A percentile compares a stretch with the other conserved stretches of the same genome.
Evolutionary conservation across 2,329 filamentous ascomycete genomes (phyloP).

Genomic region (Aspergillus tamarii): DNA sequence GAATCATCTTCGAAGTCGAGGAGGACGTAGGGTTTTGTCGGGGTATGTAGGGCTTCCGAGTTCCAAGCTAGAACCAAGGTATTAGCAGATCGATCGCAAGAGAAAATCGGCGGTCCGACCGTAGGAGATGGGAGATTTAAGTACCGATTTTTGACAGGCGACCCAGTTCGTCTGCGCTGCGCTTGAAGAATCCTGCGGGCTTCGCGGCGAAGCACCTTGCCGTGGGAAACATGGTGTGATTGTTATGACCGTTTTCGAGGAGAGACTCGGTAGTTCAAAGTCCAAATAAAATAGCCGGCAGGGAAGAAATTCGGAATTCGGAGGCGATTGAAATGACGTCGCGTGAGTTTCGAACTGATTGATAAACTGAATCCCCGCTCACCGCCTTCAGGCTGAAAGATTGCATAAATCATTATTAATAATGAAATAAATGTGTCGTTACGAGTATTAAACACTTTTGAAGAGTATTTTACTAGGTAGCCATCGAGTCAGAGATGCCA

Average conservation of each 20-base stretch:
- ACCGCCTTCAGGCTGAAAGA: background rate
- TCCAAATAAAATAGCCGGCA: background rate
- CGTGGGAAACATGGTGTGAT: conserved; percentile 43
- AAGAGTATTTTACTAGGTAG: too few relatives aligned
- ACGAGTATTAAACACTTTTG: too few relatives aligned
- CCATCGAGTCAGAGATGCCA: too few relatives aligned
- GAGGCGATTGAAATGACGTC: background rate
- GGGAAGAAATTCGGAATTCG: background rate
- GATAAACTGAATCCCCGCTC: background rate
- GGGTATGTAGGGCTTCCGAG: conserved; percentile 40
- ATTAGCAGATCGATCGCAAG: conserved; percentile 8
- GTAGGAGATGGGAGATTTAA: conserved; percentile 15
- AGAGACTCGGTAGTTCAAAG: background rate
- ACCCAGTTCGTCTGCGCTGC: conserved; percentile 62
- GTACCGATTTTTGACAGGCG: conserved; percentile 59
- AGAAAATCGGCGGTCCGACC: background rate
- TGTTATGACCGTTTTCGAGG: background rate
- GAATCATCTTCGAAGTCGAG: conserved; percentile 46
- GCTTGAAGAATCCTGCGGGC: conserved; percentile 57
- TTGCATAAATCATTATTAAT: too few relatives aligned
- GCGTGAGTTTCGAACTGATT: background rate
- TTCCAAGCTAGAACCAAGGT: conserved; percentile 38
- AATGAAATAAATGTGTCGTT: too few relatives aligned
- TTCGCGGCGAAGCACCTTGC: conserved; percentile 42
- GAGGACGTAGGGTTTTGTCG: conserved; percentile 43